These are phyloP conservation scores for Tylopilus sp. DNA, from an alignment of 768 basidiomycete genomes.

Conservation along the genomic window DNA sequence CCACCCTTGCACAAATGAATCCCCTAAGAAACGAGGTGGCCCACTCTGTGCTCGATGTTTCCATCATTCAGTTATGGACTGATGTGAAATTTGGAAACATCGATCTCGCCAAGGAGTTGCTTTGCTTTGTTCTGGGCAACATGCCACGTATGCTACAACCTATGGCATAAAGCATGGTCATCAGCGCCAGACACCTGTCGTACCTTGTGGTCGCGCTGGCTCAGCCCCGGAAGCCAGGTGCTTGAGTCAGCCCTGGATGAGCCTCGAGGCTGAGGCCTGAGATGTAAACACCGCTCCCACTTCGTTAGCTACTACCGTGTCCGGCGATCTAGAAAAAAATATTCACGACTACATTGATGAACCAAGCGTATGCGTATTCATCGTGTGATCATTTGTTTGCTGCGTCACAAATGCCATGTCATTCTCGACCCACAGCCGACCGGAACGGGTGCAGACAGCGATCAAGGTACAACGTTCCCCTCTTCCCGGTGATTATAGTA, in stretches of 20 bases:
- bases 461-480: not conserved
- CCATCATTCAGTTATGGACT: not conserved
- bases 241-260: not conserved
- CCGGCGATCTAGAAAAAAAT: not conserved
- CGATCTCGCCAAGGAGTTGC: not conserved
- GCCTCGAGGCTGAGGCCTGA: not conserved
- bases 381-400: not conserved
- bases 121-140: not conserved
- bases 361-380: not conserved
- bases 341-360: not conserved
- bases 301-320: not conserved
- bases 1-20: not conserved
- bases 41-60: not conserved
- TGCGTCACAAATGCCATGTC: not conserved
- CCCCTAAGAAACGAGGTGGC: not conserved
- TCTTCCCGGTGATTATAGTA: not conserved
- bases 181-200: not conserved
- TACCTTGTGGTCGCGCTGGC: not conserved
- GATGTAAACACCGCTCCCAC: not conserved
- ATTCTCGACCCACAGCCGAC: not conserved
- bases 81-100: not conserved
- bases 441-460: not conserved
- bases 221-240: not conserved
- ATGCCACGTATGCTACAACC: not conserved
- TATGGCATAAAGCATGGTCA: no score